Evolutionary conservation across 192 early-diverging fungal genomes (phyloP).

Genomic region (Helicostylum pulchrum): DNA sequence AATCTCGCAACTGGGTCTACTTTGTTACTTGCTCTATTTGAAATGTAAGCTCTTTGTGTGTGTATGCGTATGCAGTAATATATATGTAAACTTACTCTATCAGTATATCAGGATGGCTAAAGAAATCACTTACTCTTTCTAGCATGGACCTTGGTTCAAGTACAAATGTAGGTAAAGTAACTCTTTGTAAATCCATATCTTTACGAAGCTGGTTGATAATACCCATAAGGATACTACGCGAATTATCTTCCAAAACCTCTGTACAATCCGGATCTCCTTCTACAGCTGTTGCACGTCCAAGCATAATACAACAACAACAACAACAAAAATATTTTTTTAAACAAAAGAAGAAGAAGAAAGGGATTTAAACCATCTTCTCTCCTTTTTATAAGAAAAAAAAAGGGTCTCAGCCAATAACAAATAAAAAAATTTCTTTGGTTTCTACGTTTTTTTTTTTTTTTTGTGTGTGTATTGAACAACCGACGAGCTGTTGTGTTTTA

Average conservation of each 20-base stretch:
- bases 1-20: constrained; percentile 78
- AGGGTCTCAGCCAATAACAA: too few species aligned
- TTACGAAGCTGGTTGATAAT: constrained; percentile 86
- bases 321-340: too few species aligned
- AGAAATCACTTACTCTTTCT: constrained; percentile 95
- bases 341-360: neutral
- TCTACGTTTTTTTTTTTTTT: too few species aligned
- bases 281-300: constrained; percentile 2
- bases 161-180: constrained; percentile 96
- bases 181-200: constrained; percentile 88
- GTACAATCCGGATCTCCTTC: constrained; percentile 41
- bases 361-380: too few species aligned
- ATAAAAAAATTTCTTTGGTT: too few species aligned
- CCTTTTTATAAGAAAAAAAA: too few species aligned
- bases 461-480: too few species aligned
- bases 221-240: constrained; percentile 80
- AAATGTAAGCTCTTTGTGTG: neutral
- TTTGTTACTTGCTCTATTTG: constrained; percentile 42
- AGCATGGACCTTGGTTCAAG: constrained; percentile 93
- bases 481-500: too few species aligned
- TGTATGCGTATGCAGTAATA: neutral
- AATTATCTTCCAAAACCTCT: constrained; percentile 86
- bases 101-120: constrained; percentile 84
- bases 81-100: constrained; percentile 56
- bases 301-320: neutral